Percentiles rank a stretch among this genome's conserved stretches.
These are phyloP conservation scores for Sanguinoderma infundibulare DNA, from an alignment of 1,284 basidiomycete species.

Conservation along the genomic window DNA sequence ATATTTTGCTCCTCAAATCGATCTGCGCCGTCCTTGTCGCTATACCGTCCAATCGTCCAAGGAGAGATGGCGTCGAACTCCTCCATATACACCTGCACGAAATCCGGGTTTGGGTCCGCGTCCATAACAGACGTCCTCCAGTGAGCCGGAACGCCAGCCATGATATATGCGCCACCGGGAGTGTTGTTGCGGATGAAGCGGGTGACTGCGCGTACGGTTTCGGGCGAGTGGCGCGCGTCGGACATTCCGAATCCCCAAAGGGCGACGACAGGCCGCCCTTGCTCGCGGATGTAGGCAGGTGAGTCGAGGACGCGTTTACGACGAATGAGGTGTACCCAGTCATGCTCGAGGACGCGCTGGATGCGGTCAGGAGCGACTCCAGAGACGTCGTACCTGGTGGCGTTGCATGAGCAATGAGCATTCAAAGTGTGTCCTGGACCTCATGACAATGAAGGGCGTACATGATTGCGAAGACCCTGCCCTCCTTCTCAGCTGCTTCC, in stretches of 20 bases:
- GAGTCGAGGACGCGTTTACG: constrained; percentile 66
- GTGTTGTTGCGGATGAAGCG: constrained; percentile 59
- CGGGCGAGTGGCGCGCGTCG: constrained; percentile 64
- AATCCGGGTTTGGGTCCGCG: constrained; percentile 66
- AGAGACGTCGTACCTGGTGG: constrained; percentile 77
- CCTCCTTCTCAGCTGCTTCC: constrained; percentile 76
- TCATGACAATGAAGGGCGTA: constrained; percentile 39
- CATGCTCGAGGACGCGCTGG: constrained; percentile 58
- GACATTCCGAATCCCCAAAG: constrained; percentile 77
- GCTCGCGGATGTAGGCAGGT: constrained; percentile 71
- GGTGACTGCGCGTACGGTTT: constrained; percentile 56
- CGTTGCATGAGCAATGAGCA: not conserved
- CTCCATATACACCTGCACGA: constrained; percentile 67
- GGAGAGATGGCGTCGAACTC: constrained; percentile 78
- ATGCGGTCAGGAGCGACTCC: constrained; percentile 66
- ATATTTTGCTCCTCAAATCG: constrained; percentile 61
- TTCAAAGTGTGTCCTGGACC: not conserved
- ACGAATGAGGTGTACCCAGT: constrained; percentile 71
- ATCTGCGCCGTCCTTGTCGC: constrained; percentile 59
- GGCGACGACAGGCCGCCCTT: constrained; percentile 66
- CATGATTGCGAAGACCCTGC: constrained; percentile 81
- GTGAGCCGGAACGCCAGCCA: constrained; percentile 67
- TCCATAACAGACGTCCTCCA: constrained; percentile 73
- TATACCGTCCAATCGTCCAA: constrained; percentile 75
- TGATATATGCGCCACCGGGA: constrained; percentile 73